phyloP scores from a whole-genome alignment of 202 grass and related monocot genomes.

The Carex arenaria region DNA sequence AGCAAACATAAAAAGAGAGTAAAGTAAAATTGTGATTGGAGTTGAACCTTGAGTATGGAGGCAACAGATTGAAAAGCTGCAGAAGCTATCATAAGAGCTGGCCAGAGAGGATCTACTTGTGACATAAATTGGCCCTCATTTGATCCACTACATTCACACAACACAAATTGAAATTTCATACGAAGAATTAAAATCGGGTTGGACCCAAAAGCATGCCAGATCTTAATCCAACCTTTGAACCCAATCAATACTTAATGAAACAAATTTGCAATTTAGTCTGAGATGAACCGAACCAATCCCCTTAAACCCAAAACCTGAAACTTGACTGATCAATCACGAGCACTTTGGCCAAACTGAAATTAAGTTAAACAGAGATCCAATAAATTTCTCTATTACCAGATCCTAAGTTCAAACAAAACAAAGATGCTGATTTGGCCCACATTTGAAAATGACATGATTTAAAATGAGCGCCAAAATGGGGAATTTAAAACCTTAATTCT shows the following conservation, averaged over 20 bases:
- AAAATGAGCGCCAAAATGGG: background rate
- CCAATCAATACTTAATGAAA: background rate
- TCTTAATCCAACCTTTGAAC: background rate
- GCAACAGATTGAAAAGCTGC: constrained; percentile 80
- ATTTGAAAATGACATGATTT: background rate
- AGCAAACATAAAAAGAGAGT: constrained; percentile 14
- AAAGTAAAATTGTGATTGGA: constrained; percentile 3
- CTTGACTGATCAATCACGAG: background rate
- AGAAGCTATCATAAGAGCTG: constrained; percentile 73
- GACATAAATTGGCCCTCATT: constrained; percentile 51
- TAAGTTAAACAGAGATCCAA: background rate
- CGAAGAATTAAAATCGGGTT: background rate
- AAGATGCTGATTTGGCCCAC: background rate
- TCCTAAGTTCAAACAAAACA: background rate
- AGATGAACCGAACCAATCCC: background rate
- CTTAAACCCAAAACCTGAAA: background rate
- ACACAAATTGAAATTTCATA: constrained; percentile 6
- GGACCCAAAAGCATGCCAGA: background rate
- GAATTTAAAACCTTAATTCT: background rate
- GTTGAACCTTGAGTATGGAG: constrained; percentile 84
- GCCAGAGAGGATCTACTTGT: constrained; percentile 63
- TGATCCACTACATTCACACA: constrained; percentile 56
- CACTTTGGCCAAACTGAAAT: background rate
- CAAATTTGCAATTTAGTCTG: background rate
- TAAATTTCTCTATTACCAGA: background rate